Conservation (phyloP, 2,329 filamentous ascomycete species). For the Biscogniauxia marginata region DNA sequence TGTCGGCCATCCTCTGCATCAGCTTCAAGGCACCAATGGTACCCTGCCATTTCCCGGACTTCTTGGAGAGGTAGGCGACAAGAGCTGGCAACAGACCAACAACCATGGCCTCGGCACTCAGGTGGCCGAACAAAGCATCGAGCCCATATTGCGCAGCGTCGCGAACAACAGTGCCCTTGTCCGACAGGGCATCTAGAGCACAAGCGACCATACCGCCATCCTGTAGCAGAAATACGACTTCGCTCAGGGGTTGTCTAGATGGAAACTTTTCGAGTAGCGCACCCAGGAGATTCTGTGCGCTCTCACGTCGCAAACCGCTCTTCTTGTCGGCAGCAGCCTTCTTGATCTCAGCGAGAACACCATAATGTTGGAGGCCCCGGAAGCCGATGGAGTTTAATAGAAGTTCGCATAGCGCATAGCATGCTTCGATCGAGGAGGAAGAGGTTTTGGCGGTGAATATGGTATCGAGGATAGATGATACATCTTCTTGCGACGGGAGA, state of each 20-base stretch:
- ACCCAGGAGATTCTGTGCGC: constrained; percentile 91
- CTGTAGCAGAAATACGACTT: constrained; percentile 79
- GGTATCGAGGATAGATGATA: constrained; percentile 62
- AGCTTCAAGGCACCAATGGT: constrained; percentile 82
- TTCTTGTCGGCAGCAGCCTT: constrained; percentile 93
- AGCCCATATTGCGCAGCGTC: constrained; percentile 93
- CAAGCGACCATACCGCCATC: constrained; percentile 70
- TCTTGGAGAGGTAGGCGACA: constrained; percentile 72
- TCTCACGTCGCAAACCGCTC: constrained; percentile 78
- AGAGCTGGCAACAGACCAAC: constrained; percentile 78
- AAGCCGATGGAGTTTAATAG: constrained; percentile 55
- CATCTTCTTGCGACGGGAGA: constrained; percentile 64
- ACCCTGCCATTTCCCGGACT: constrained; percentile 95
- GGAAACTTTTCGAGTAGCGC: constrained; percentile 91
- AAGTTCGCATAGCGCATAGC: constrained; percentile 60
- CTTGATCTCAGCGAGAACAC: constrained; percentile 54
- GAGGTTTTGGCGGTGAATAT: constrained; percentile 71
- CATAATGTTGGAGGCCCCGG: constrained; percentile 52
- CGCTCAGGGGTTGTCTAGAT: constrained; percentile 70
- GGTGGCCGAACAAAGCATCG: constrained; percentile 77
- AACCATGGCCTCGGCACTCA: constrained; percentile 81
- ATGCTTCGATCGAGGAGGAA: constrained; percentile 64
- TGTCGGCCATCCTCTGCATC: constrained; percentile 91
- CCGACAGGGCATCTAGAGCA: constrained; percentile 81
- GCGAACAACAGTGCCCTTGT: constrained; percentile 85